Evolutionary conservation across 139 green algal genomes (phyloP).

Genomic region (Deuterostichococcus epilithicus): DNA sequence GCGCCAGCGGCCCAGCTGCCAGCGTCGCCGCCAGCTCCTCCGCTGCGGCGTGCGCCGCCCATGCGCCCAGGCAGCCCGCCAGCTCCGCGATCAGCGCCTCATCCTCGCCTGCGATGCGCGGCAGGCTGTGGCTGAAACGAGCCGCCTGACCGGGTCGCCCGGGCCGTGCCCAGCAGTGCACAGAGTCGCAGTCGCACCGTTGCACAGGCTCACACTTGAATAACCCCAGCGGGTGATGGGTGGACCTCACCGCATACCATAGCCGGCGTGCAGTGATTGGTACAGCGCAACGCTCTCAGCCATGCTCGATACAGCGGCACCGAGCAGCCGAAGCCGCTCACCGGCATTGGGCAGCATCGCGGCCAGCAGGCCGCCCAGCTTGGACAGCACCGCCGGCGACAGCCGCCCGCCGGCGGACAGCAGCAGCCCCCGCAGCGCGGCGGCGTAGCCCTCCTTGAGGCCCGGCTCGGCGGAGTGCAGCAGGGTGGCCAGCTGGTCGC

Average conservation of each 20-base stretch:
- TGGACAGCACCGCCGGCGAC: constrained; percentile 39
- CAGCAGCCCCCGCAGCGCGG: constrained; percentile 63
- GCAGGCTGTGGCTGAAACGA: too few species aligned
- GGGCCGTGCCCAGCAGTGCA: too few species aligned
- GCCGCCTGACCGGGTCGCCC: too few species aligned
- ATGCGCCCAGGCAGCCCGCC: constrained; percentile 32
- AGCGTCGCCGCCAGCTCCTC: constrained; percentile 31
- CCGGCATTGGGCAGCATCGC: constrained; percentile 3
- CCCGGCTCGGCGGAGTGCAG: constrained; percentile 9
- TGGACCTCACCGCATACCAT: too few species aligned
- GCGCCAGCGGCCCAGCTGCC: constrained; percentile 30
- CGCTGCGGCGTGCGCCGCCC: constrained; percentile 17
- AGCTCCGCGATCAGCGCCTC: constrained; percentile 24
- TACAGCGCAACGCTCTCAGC: too few species aligned
- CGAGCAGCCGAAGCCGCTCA: too few species aligned
- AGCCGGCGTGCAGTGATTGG: too few species aligned
- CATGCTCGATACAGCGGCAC: too few species aligned
- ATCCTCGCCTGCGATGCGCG: constrained; percentile 33
- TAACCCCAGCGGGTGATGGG: too few species aligned
- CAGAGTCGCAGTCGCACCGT: too few species aligned
- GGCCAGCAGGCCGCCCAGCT: constrained; percentile 25
- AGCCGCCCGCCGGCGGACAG: constrained; percentile 49
- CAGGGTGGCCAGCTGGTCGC: constrained; percentile 41
- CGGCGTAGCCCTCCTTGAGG: constrained; percentile 59
- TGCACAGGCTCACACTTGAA: too few species aligned